These are phyloP conservation scores for Daphne laureola DNA, from an alignment of 441 rosid genomes.

Conservation along the genomic window DNA sequence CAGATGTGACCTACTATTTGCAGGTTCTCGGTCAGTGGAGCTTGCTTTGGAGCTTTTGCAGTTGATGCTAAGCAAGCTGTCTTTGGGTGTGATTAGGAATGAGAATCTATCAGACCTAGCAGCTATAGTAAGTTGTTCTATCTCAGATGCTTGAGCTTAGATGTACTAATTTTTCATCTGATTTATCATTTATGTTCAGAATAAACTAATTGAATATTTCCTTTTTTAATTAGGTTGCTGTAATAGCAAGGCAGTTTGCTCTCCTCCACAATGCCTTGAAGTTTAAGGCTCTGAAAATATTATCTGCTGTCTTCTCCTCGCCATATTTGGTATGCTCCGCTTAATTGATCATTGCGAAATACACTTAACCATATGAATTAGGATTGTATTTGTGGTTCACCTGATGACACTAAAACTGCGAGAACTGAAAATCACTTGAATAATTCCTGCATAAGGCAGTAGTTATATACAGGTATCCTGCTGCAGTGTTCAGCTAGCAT, in stretches of 20 bases:
- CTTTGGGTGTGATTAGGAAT: conserved; percentile 29
- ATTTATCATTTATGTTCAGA: neutral
- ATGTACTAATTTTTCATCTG: conserved; percentile 1
- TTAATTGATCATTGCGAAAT: too few species aligned
- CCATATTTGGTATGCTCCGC: conserved; percentile 38
- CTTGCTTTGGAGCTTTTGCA: conserved; percentile 64
- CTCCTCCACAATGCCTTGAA: conserved; percentile 68
- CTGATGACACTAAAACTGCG: neutral
- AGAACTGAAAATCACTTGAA: conserved; percentile 5
- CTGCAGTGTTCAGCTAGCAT: too few species aligned
- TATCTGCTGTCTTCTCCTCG: conserved; percentile 64
- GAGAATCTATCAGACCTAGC: conserved; percentile 42
- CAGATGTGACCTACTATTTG: conserved; percentile 15
- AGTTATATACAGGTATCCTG: too few species aligned
- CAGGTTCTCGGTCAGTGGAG: conserved; percentile 74
- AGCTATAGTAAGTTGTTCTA: conserved; percentile 43
- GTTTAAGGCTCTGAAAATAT: conserved; percentile 77
- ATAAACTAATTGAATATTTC: conserved; percentile 5
- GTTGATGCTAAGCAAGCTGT: conserved; percentile 41
- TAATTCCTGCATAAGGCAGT: neutral
- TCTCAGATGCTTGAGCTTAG: conserved; percentile 5
- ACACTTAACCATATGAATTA: too few species aligned
- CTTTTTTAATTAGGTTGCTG: conserved; percentile 39
- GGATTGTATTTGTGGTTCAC: conserved; percentile 1
- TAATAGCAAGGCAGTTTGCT: conserved; percentile 67